A percentile compares a stretch with the other conserved stretches of the same genome.
phyloP scores from a whole-genome alignment of 2,329 filamentous ascomycete genomes.

The Chrysoporthe deuterocubensis region DNA sequence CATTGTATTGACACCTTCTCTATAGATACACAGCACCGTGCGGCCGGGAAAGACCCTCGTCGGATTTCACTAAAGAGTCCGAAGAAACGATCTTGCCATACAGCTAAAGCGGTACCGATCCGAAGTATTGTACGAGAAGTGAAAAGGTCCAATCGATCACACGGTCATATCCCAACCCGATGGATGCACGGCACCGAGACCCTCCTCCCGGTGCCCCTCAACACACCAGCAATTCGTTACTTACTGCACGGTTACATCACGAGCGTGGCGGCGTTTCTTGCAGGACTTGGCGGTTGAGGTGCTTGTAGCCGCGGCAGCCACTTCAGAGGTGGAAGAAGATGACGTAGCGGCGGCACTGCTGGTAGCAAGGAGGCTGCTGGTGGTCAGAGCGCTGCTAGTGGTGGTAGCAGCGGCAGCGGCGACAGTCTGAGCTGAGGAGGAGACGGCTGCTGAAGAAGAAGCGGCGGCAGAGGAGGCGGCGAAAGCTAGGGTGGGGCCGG shows the following conservation, averaged over 20 bases:
- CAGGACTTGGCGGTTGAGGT: slow-evolving; percentile 7
- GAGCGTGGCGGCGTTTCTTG: slow-evolving; percentile 16
- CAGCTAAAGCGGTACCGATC: slow-evolving; percentile 2
- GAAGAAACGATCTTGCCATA: not conserved
- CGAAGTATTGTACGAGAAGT: slow-evolving; percentile 27
- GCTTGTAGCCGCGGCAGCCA: slow-evolving; percentile 1
- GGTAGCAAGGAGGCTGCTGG: slow-evolving; percentile 25
- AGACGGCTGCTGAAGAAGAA: not conserved
- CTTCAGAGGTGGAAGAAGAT: slow-evolving; percentile 26
- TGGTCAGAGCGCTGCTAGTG: slow-evolving; percentile 21
- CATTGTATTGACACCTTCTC: not conserved
- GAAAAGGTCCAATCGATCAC: slow-evolving; percentile 15
- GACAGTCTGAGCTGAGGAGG: not conserved
- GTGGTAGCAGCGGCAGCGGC: not conserved
- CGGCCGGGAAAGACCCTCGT: not conserved
- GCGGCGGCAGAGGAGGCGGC: not conserved
- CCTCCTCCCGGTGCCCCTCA: not conserved
- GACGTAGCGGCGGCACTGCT: slow-evolving; percentile 29
- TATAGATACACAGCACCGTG: not conserved
- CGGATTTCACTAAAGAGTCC: not conserved
- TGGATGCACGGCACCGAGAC: no score
- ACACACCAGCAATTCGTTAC: not conserved
- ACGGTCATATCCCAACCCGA: not conserved
- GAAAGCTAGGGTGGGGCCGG: slow-evolving; percentile 33
- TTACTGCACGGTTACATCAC: slow-evolving; percentile 5